A percentile compares a stretch with the other conserved stretches of the same genome.
Evolutionary conservation across 2,329 filamentous ascomycete species (phyloP).

Genomic region (Fusarium miscanthi): DNA sequence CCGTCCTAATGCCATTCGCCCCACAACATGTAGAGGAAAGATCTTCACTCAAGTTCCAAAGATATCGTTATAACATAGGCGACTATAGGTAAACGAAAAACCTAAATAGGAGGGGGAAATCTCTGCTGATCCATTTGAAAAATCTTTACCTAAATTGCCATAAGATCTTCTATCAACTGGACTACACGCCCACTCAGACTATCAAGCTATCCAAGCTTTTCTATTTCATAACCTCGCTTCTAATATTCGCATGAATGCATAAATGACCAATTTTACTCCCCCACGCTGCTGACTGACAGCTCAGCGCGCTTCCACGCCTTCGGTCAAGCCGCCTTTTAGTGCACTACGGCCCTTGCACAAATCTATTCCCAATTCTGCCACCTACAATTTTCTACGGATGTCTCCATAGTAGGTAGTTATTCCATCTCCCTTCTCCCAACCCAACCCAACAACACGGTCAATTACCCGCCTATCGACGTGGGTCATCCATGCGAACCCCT

Average conservation of each 20-base stretch:
- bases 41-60: conserved; percentile 13
- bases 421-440: conserved; percentile 25
- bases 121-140: background rate
- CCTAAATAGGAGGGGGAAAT: background rate
- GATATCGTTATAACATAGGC: background rate
- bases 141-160: background rate
- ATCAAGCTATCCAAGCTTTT: conserved; percentile 2
- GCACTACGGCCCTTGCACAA: conserved; percentile 19
- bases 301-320: conserved; percentile 47
- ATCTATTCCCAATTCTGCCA: conserved; percentile 28
- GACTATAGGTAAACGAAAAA: background rate
- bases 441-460: conserved; percentile 10
- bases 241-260: conserved; percentile 45
- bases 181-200: background rate
- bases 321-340: conserved; percentile 44
- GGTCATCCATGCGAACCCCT: conserved; percentile 34
- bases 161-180: background rate
- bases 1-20: conserved; percentile 26
- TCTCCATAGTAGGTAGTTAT: background rate
- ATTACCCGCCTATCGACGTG: conserved; percentile 25
- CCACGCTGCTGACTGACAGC: conserved; percentile 39
- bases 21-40: conserved; percentile 1
- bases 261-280: conserved; percentile 46
- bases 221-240: conserved; percentile 31
- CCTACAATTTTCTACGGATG: background rate